A percentile compares a stretch with the other conserved stretches of the same genome.
These are phyloP conservation scores for Podospora didyma DNA, from an alignment of 495 filamentous ascomycete genomes.

Conservation along the genomic window DNA sequence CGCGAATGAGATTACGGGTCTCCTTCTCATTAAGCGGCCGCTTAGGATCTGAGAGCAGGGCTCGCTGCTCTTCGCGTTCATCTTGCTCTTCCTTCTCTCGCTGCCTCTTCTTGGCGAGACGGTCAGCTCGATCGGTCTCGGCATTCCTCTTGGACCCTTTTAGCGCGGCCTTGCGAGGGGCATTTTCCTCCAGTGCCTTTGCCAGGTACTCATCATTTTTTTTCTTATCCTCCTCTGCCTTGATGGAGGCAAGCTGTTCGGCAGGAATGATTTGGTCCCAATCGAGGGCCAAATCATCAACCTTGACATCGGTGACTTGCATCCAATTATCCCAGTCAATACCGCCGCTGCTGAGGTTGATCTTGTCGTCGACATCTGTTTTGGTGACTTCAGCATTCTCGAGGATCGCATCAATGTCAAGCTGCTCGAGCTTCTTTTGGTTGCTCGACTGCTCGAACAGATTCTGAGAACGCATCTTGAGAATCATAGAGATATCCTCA, in stretches of 20 bases:
- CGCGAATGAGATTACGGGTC: conserved; percentile 80
- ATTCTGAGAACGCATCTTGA: conserved; percentile 88
- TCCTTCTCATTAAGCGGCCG: conserved; percentile 87
- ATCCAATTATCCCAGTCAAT: conserved; percentile 95
- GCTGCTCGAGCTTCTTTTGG: conserved; percentile 90
- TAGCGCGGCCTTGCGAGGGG: conserved; percentile 69
- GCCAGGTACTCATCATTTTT: conserved; percentile 79
- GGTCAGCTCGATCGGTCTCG: conserved; percentile 72
- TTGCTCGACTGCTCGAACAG: conserved; percentile 98
- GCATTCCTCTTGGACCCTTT: conserved; percentile 56
- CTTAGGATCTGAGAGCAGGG: conserved; percentile 67
- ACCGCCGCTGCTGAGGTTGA: conserved; percentile 61
- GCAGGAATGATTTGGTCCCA: conserved; percentile 99
- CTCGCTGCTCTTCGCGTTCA: conserved; percentile 56
- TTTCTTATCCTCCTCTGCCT: conserved; percentile 80
- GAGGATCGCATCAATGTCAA: conserved; percentile 97
- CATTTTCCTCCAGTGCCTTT: conserved; percentile 77
- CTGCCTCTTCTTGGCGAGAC: conserved; percentile 88
- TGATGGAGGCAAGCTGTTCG: conserved; percentile 81
- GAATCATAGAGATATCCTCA: conserved; percentile 87
- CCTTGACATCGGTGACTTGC: conserved; percentile 90
- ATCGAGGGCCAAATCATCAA: conserved; percentile 71
- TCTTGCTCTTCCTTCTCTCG: conserved; percentile 64
- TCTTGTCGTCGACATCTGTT: conserved; percentile 72
- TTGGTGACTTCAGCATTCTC: conserved; percentile 94